Conservation (phyloP, 345 rosid species). For the Rubroshorea leprosula region DNA sequence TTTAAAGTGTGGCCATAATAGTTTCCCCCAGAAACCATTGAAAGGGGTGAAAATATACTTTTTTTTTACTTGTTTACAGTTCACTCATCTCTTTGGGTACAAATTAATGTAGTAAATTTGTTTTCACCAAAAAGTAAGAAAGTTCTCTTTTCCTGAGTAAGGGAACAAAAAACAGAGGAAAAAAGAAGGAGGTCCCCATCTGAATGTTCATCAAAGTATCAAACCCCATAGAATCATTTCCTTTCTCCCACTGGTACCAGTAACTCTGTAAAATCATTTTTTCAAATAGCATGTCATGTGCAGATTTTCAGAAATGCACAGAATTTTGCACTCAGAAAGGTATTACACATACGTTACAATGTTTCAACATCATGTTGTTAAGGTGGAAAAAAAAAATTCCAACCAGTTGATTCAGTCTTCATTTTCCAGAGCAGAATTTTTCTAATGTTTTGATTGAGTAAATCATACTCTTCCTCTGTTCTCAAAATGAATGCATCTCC, state of each 20-base stretch:
- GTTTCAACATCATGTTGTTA: neutral
- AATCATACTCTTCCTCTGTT: conserved; percentile 19
- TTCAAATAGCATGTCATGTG: neutral
- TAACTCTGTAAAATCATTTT: neutral
- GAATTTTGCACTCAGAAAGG: conserved; percentile 2
- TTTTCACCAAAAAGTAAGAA: neutral
- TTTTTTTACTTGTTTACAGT: too few species aligned
- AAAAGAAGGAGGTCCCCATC: neutral
- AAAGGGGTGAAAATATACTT: neutral
- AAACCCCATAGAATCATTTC: neutral
- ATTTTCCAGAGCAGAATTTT: neutral
- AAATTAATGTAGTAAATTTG: too few species aligned
- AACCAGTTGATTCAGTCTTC: too few species aligned
- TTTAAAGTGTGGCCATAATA: too few species aligned
- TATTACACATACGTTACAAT: neutral
- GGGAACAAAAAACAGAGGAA: neutral
- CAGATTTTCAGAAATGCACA: neutral
- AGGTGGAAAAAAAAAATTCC: too few species aligned
- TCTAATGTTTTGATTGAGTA: conserved; percentile 22
- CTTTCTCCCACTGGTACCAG: too few species aligned
- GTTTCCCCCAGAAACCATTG: too few species aligned
- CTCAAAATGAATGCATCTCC: neutral
- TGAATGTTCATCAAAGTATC: neutral
- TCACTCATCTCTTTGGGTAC: neutral
- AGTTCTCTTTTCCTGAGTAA: neutral